Evolutionary conservation across 2,329 filamentous ascomycete genomes (phyloP), one percentile per base, ranked within the genome.

Genomic region (Fusarium coicis): DNA sequence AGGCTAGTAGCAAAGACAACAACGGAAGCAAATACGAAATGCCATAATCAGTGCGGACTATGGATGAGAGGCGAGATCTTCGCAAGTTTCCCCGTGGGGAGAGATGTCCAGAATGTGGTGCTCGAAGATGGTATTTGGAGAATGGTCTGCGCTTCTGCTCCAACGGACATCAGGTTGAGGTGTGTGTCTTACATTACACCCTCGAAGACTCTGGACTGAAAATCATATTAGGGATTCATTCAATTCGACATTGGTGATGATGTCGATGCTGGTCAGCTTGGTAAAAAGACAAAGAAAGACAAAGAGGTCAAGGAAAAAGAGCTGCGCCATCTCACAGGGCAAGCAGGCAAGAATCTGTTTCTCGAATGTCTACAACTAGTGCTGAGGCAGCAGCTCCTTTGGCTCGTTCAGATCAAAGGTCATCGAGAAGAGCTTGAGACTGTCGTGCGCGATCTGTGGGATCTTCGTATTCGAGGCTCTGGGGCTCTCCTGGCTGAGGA

Each of bases 321-420:
- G 52, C 85, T 85, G 53, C 84, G 85, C 66, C 87, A 91, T 78
- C 85, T 93, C 55, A 81, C 81, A 10, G 95, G 95, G 46, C 85
- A 89, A 52, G 87, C 90, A 59, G 96, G 93, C 19, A 90, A 91
- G 72, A 90, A 93, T 71, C 88, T 98, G 30, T 98, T 93, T 80
- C 85, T 98, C 40, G 93, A 97, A 79, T 92, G 90, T 72, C 89
- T 97, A 66, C 96, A 98, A 81, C 85, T 97, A 37, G 88, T 98
- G 53, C 84, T 99, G 34, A 91, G 95, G 80, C 93, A 93, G 78
- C 96, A 98, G 84, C 84, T 94, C 21, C 83, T 89, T 78, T 95
- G 92, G 86, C 85, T 98, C 36, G 85, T 97, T 19, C 84, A 88
- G 28, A 84, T 87, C 10, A 91, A 91, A 79, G 88, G 88, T 0